Evolutionary conservation across 345 rosid species (phyloP), one percentile per base, ranked within the genome.

Genomic region (Melaleuca alternifolia): DNA sequence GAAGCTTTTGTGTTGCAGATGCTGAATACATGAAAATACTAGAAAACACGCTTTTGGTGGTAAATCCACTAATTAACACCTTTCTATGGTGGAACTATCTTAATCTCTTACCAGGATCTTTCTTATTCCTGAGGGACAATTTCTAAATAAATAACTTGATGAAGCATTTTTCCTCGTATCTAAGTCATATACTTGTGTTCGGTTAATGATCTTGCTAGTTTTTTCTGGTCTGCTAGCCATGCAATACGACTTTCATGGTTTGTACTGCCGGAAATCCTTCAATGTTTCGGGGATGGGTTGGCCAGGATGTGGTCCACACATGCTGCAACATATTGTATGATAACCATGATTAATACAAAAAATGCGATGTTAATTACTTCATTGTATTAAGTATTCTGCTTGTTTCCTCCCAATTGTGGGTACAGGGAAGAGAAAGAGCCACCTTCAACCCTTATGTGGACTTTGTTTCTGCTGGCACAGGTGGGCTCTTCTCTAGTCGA

Each of bases 361-460:
- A 84, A 57, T 84, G 26, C 33, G 65, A 30, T 54, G 50, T 54
- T 84, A 65, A 84, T 84, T 84, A 44, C 0, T 59, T 85, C 77
- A 54, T 57, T 85, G 50, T 84, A 14, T 84, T 23, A 57, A 51
- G 85, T 84, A 83, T 10, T 56, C 84, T 28, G 79, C 44, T 54
- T 88, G 71, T 44, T 82, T 84, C 51, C 86, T 52, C 82, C 75
- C 90, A 54, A 23, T 90, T 52, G 51, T 86, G 84, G 84, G 54
- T 86, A 86, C 98, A 98, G 99, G 93, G 92, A 86, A 87, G 98
- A 92, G 85, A 95, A 93, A 87, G 99, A 96, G 89, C 96, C 98
- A 84, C 99, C 99, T 54, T 95, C 99, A 14, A 95, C 99, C 23
- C 95, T 96, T 62, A 81, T 98, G 93, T 98, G 99, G 99, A 94